Percentiles rank a stretch among this genome's conserved stretches.
phyloP scores from a whole-genome alignment of 768 basidiomycete species.

The Phaffia australis region DNA sequence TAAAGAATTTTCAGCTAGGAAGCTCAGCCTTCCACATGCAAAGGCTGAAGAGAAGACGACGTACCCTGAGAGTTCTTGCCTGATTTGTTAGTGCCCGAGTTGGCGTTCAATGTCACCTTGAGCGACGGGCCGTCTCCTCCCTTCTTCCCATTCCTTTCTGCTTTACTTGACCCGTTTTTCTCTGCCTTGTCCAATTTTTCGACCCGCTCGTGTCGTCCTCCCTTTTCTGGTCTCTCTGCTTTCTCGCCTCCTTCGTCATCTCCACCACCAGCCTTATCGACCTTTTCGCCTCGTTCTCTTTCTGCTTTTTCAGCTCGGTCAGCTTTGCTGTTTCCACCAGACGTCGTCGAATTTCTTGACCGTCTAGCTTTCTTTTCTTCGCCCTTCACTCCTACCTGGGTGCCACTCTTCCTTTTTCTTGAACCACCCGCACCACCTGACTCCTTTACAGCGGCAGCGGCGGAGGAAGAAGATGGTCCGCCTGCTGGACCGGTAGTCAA shows the following conservation, averaged over 20 bases:
- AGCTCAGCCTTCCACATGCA: background rate
- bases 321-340: background rate
- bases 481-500: too few species aligned
- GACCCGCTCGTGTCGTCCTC: conserved; percentile 10
- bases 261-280: background rate
- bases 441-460: background rate
- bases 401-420: conserved; percentile 3
- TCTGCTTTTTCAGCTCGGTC: background rate
- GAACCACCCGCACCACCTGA: conserved; percentile 8
- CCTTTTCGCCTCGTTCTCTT: background rate
- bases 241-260: background rate
- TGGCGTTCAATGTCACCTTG: too few species aligned
- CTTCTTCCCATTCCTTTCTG: conserved; percentile 26
- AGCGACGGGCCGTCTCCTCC: conserved; percentile 24
- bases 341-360: background rate
- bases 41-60: conserved; percentile 19
- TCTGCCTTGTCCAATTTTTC: background rate
- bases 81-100: too few species aligned
- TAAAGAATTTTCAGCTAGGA: too few species aligned
- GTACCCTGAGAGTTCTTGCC: background rate
- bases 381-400: background rate
- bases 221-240: conserved; percentile 2
- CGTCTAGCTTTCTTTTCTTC: background rate
- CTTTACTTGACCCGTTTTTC: conserved; percentile 3
- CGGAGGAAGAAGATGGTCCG: too few species aligned